Evolutionary conservation across 805 yeast species (phyloP), one percentile per base, ranked within the genome.

Genomic region (Komagataella pastoris): DNA sequence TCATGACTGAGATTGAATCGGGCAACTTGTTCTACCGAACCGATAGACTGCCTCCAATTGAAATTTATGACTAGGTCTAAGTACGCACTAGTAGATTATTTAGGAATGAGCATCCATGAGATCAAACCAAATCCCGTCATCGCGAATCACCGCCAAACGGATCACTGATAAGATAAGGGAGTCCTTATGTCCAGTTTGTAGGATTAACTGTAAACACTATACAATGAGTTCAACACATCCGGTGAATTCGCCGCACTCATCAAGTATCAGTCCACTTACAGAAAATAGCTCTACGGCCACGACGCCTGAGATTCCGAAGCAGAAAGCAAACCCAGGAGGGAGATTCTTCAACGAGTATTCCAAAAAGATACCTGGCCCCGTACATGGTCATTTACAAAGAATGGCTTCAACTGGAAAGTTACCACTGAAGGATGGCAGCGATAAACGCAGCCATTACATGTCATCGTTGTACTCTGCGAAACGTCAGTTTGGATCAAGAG

Each of bases 21-120:
- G 91, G 88, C 8, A 93, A 95, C 62, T 91, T 98, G 98, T 90
- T 89, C 64, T 90, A 88, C 71, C 88, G 84, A 59, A 83, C 95
- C 49, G 99, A 93, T 62, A 80, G 96, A 60, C 71, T 93, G 24
- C 97, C 98, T 4, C 99, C 99, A 1, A 80, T 93, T 52, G 98
- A 93, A 62, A 91, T 93, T 51, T 93, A 86, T 64, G 91, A 89
- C 60, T 88, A 30, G 40, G 14, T 21, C 23, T 21, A 21, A 3
- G 23, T 21, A 30, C 14, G 40, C 12, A 30, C 14, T 30, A 30
- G 40, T 30, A 30, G 40, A 10, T 30, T 30, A 4, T 30, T 10
- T 30, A 30, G 40, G 14, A 10, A 8, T 30, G 12, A 30, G 12
- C 5, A 30, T 30, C 7, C 7, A 30, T 10, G 6, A 21, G 23